phyloP scores from a whole-genome alignment of 2,329 filamentous ascomycete species.

The Nothophoma quercina region DNA sequence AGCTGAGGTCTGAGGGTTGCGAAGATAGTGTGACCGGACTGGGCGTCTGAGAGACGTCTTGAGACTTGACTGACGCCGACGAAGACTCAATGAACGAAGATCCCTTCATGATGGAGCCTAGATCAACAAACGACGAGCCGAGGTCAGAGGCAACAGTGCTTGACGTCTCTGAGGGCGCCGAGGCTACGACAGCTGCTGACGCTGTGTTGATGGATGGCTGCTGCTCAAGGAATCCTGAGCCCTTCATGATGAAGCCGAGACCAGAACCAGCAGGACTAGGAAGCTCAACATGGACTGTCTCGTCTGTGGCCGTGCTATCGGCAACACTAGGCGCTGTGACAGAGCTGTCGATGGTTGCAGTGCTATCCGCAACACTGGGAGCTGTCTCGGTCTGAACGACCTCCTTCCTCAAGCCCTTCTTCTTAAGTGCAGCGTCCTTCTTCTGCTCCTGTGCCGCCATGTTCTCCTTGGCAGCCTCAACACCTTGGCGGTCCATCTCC shows the following conservation, averaged over 20 bases:
- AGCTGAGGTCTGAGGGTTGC: constrained; percentile 1
- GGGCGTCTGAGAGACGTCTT: not conserved
- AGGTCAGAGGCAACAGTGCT: constrained; percentile 10
- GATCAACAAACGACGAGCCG: constrained; percentile 14
- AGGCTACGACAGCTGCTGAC: not conserved
- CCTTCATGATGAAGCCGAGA: constrained; percentile 38
- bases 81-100: constrained; percentile 25
- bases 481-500: constrained; percentile 63
- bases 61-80: constrained; percentile 4
- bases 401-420: constrained; percentile 50
- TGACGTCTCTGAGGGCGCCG: not conserved
- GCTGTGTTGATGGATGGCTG: not conserved
- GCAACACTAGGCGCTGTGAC: constrained; percentile 8
- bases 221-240: constrained; percentile 25
- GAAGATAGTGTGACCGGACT: not conserved
- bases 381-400: constrained; percentile 8
- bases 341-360: constrained; percentile 4
- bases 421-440: constrained; percentile 60
- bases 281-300: constrained; percentile 20
- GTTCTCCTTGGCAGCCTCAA: constrained; percentile 57
- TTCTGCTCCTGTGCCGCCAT: constrained; percentile 58
- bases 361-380: constrained; percentile 11
- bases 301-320: constrained; percentile 22
- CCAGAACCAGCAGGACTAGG: constrained; percentile 22
- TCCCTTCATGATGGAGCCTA: constrained; percentile 38